phyloP scores from a whole-genome alignment of 2,329 filamentous ascomycete genomes.

The Ceratocystis alfenasii region DNA sequence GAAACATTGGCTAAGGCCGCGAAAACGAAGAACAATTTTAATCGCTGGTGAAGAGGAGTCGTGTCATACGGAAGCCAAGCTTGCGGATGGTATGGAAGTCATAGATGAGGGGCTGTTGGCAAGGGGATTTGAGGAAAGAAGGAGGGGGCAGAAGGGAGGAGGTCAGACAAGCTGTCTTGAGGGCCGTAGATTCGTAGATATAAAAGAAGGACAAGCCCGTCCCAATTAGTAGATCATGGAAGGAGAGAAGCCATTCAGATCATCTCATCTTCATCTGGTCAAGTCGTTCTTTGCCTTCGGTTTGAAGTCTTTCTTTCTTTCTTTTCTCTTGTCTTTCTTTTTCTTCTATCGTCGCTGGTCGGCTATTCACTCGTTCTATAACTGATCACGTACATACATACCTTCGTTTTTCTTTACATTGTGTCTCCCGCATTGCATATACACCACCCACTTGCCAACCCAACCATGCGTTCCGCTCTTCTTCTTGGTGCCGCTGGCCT shows the following conservation, averaged over 20 bases:
- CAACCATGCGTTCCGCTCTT: background rate
- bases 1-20: background rate
- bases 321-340: background rate
- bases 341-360: background rate
- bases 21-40: background rate
- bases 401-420: background rate
- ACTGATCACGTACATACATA: background rate
- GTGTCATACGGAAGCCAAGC: background rate
- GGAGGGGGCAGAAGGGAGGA: background rate
- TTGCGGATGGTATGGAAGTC: background rate
- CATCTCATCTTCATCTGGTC: background rate
- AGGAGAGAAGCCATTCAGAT: background rate
- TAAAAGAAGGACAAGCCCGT: background rate
- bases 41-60: background rate
- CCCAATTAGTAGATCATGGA: background rate
- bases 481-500: background rate
- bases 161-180: background rate
- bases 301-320: background rate
- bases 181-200: background rate
- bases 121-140: background rate
- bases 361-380: background rate
- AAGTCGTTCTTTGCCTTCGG: background rate
- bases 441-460: background rate
- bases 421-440: background rate
- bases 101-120: too few species aligned